Percentiles rank a stretch among this genome's conserved stretches.
Conservation (phyloP, 441 rosid species). For the Populus hybrid region DNA sequence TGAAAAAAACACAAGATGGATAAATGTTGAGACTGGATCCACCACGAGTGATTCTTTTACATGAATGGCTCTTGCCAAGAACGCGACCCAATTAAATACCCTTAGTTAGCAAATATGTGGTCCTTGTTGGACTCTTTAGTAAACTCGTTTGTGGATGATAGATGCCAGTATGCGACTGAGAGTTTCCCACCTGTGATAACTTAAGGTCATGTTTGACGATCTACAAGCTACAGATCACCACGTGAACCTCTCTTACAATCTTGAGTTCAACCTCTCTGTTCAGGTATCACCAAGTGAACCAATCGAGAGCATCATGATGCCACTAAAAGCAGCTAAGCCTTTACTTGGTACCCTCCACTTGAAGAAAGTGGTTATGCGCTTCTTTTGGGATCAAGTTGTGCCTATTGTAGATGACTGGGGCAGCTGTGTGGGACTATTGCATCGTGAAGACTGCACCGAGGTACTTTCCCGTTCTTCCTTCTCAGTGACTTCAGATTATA, state of each 20-base stretch:
- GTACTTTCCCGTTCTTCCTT: conserved; percentile 24
- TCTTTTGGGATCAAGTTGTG: conserved; percentile 54
- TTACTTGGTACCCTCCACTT: conserved; percentile 41
- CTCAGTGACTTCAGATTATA: not conserved
- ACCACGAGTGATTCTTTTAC: not conserved
- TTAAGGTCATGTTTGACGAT: not conserved
- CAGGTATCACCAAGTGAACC: conserved; percentile 58
- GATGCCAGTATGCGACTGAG: not conserved
- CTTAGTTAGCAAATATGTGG: not conserved
- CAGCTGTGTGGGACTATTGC: conserved; percentile 64
- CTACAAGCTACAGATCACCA: not conserved
- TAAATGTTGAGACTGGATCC: not conserved
- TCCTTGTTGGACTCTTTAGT: not conserved
- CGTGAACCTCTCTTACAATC: not conserved
- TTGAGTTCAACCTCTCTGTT: conserved; percentile 8
- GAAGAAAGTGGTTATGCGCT: conserved; percentile 57
- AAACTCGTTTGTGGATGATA: not conserved
- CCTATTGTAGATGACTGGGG: conserved; percentile 70
- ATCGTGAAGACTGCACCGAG: conserved; percentile 66
- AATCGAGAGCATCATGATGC: conserved; percentile 57
- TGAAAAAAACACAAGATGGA: not conserved
- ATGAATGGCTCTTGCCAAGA: not conserved
- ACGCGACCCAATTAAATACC: not conserved
- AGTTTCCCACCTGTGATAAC: not conserved
- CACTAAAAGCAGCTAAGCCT: conserved; percentile 58